These are phyloP conservation scores for Saccharomycopsis schoenii DNA, from an alignment of 805 yeast genomes.

Conservation along the genomic window DNA sequence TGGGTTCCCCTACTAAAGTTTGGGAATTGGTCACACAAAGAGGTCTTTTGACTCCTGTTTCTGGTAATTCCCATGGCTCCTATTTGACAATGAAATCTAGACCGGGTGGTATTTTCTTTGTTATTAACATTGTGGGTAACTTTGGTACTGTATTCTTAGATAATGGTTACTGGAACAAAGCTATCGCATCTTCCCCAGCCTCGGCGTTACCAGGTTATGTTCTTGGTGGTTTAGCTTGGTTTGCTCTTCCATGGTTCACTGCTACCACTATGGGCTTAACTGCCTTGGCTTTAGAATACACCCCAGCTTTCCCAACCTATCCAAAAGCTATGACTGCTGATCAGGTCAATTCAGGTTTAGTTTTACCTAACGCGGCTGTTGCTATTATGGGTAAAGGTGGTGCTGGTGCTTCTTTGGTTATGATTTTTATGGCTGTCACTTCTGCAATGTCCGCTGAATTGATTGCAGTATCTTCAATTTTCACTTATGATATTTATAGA, in stretches of 20 bases:
- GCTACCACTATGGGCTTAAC: conserved; percentile 87
- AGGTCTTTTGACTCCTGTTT: conserved; percentile 53
- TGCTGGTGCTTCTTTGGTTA: conserved; percentile 67
- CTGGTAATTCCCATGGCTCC: conserved; percentile 78
- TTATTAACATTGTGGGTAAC: conserved; percentile 80
- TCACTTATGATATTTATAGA: conserved; percentile 80
- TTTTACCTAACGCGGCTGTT: conserved; percentile 57
- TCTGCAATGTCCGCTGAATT: conserved; percentile 89
- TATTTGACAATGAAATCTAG: conserved; percentile 81
- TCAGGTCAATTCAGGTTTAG: conserved; percentile 76
- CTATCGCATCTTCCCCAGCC: conserved; percentile 75
- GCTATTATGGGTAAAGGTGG: conserved; percentile 84
- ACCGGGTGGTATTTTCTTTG: conserved; percentile 82
- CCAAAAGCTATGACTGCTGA: conserved; percentile 55
- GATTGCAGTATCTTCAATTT: conserved; percentile 76
- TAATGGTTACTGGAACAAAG: conserved; percentile 84
- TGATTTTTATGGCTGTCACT: conserved; percentile 88
- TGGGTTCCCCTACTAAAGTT: conserved; percentile 78
- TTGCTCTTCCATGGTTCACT: conserved; percentile 75
- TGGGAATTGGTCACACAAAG: conserved; percentile 62
- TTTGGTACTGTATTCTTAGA: conserved; percentile 84
- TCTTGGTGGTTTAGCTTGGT: conserved; percentile 85
- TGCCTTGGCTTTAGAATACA: conserved; percentile 59
- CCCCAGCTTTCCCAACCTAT: conserved; percentile 70
- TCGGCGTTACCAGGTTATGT: conserved; percentile 84